phyloP scores from a whole-genome alignment of 768 basidiomycete species.

The Galerina marginata region DNA sequence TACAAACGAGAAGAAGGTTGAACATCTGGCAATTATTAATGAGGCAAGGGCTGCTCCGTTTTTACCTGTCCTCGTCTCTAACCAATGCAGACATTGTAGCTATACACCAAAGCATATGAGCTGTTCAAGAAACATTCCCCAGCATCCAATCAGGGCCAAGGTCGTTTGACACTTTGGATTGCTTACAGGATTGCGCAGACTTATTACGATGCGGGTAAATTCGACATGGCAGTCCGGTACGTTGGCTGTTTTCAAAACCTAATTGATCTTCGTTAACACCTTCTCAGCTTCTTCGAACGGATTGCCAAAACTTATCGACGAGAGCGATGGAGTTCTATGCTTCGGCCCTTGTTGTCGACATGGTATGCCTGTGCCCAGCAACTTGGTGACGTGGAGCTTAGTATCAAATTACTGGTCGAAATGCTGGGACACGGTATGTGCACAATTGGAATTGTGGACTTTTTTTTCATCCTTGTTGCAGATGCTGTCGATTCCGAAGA shows the following conservation, averaged over 20 bases:
- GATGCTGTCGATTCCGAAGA: slow-evolving; percentile 50
- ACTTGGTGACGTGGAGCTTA: slow-evolving; percentile 77
- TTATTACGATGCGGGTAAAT: slow-evolving; percentile 80
- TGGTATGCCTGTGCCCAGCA: slow-evolving; percentile 87
- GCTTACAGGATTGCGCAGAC: slow-evolving; percentile 90
- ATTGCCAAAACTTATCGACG: slow-evolving; percentile 88
- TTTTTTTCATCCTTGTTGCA: slow-evolving; percentile 21
- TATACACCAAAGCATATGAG: slow-evolving; percentile 95
- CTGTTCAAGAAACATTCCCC: slow-evolving; percentile 81
- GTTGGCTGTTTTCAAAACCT: slow-evolving; percentile 20
- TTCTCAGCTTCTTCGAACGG: slow-evolving; percentile 86
- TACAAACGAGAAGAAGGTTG: slow-evolving; percentile 90
- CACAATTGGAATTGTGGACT: not conserved
- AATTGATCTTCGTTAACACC: not conserved
- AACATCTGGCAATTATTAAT: slow-evolving; percentile 80
- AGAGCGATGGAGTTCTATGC: slow-evolving; percentile 80
- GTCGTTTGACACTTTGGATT: slow-evolving; percentile 86
- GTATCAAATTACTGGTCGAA: slow-evolving; percentile 79
- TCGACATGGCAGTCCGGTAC: slow-evolving; percentile 87
- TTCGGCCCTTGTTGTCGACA: slow-evolving; percentile 73
- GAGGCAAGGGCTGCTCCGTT: slow-evolving; percentile 58
- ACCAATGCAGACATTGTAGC: slow-evolving; percentile 45
- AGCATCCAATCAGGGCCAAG: slow-evolving; percentile 56
- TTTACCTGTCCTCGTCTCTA: not conserved
- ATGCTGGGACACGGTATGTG: slow-evolving; percentile 78